Percentiles rank a stretch among this genome's conserved stretches.
Conservation (phyloP, 1,284 basidiomycete species). For the Sporisorium iseilematis-ciliati region DNA sequence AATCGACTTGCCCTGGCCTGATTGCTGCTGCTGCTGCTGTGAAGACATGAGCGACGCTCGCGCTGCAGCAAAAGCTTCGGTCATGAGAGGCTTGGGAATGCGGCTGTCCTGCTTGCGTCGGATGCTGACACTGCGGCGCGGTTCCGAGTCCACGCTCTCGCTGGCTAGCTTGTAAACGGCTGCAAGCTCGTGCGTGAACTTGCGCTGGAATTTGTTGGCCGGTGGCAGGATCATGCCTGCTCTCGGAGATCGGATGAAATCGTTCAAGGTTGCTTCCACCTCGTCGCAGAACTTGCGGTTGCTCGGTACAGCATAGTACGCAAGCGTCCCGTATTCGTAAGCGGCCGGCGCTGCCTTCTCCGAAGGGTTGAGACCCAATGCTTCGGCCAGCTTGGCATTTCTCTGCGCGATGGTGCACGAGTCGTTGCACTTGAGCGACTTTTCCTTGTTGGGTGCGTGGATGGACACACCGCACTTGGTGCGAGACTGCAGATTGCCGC, state of each 20-base stretch:
- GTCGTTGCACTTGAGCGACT: slow-evolving; percentile 64
- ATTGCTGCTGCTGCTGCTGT: slow-evolving; percentile 26
- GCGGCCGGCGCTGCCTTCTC: slow-evolving; percentile 46
- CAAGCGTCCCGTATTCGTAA: slow-evolving; percentile 52
- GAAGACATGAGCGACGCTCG: slow-evolving; percentile 33
- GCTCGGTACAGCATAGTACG: slow-evolving; percentile 50
- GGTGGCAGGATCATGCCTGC: slow-evolving; percentile 60
- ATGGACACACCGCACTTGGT: slow-evolving; percentile 58
- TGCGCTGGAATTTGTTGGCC: slow-evolving; percentile 53
- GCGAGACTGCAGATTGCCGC: slow-evolving; percentile 63
- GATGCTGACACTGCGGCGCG: slow-evolving; percentile 59
- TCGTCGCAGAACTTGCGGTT: slow-evolving; percentile 61
- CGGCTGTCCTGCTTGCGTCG: slow-evolving; percentile 58
- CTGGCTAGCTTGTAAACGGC: slow-evolving; percentile 55
- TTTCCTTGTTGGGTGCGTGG: slow-evolving; percentile 46
- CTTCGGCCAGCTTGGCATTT: slow-evolving; percentile 67
- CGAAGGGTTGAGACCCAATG: slow-evolving; percentile 61
- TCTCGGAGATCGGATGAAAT: slow-evolving; percentile 65
- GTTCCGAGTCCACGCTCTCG: slow-evolving; percentile 61
- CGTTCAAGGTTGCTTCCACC: slow-evolving; percentile 59
- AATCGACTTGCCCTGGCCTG: slow-evolving; percentile 22
- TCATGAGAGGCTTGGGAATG: slow-evolving; percentile 57
- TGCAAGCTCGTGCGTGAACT: slow-evolving; percentile 63
- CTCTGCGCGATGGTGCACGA: slow-evolving; percentile 65
- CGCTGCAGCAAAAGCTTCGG: slow-evolving; percentile 54